A percentile compares a stretch with the other conserved stretches of the same genome.
Evolutionary conservation across 139 green algal genomes (phyloP).

Genomic region (Helicosporidium sp.): DNA sequence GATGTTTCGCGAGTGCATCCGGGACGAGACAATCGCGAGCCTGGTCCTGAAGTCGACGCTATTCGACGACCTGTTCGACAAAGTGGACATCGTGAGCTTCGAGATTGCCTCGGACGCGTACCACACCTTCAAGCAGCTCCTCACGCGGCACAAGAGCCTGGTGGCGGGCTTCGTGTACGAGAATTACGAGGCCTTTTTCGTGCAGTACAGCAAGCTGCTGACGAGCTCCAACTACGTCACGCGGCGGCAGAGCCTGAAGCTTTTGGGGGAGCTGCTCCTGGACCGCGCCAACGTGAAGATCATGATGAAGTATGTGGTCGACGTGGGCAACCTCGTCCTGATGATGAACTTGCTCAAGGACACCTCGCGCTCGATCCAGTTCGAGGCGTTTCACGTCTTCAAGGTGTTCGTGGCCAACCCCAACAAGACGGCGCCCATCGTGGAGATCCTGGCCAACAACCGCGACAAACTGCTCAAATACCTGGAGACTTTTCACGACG

Average conservation of each 20-base stretch:
- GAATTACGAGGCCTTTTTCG: slow-evolving; percentile 58
- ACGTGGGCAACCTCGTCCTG: slow-evolving; percentile 66
- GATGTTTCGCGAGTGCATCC: slow-evolving; percentile 71
- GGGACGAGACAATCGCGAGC: slow-evolving; percentile 39
- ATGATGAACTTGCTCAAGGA: slow-evolving; percentile 89
- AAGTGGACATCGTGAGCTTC: slow-evolving; percentile 72
- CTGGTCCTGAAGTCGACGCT: slow-evolving; percentile 14
- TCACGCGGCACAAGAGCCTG: slow-evolving; percentile 62
- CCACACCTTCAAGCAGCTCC: slow-evolving; percentile 72
- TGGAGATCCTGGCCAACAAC: slow-evolving; percentile 71
- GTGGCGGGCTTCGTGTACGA: slow-evolving; percentile 43
- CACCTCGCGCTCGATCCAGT: slow-evolving; percentile 73
- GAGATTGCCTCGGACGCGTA: slow-evolving; percentile 84
- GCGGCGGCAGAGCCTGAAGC: slow-evolving; percentile 68
- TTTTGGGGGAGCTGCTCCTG: slow-evolving; percentile 80
- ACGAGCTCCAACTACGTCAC: slow-evolving; percentile 78
- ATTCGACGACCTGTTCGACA: slow-evolving; percentile 21
- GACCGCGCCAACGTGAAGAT: slow-evolving; percentile 62
- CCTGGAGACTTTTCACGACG: slow-evolving; percentile 72
- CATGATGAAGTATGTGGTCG: slow-evolving; percentile 74
- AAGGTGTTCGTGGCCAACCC: slow-evolving; percentile 96
- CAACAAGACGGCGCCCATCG: slow-evolving; percentile 62
- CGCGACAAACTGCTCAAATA: slow-evolving; percentile 78
- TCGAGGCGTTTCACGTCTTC: slow-evolving; percentile 93
- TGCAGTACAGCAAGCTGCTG: slow-evolving; percentile 49